Conservation (phyloP, 345 rosid genomes). For the Schrenkiella parvula region DNA sequence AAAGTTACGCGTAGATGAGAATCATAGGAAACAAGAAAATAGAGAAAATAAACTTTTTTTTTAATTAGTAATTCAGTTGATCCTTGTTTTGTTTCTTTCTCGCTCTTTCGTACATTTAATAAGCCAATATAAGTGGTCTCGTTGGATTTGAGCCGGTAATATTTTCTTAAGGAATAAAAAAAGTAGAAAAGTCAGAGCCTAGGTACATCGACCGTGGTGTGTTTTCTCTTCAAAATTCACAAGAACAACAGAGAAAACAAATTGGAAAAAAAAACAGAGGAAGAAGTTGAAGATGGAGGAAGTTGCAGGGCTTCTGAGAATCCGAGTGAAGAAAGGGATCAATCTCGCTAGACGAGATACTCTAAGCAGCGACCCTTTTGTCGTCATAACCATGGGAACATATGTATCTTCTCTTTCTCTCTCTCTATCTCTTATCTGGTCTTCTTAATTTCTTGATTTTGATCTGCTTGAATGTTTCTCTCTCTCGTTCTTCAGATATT, state of each 20-base stretch:
- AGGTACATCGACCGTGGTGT: not conserved
- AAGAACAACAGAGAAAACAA: not conserved
- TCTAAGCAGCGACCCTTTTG: slow-evolving; percentile 51
- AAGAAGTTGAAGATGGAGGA: slow-evolving; percentile 40
- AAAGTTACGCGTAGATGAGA: slow-evolving; percentile 7
- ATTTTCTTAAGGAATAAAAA: not conserved
- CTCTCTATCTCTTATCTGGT: not conserved
- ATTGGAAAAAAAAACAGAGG: not conserved
- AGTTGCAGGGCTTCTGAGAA: slow-evolving; percentile 37
- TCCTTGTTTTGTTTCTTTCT: not conserved
- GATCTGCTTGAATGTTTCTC: not conserved
- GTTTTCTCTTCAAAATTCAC: not conserved
- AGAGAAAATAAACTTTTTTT: not conserved
- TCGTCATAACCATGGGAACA: slow-evolving; percentile 38
- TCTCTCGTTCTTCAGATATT: slow-evolving; percentile 2
- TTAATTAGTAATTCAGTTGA: not conserved
- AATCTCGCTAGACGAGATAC: slow-evolving; percentile 46
- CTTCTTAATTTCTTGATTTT: not conserved
- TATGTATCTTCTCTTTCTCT: slow-evolving; percentile 37
- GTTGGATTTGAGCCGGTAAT: slow-evolving; percentile 24
- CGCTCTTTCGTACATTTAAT: slow-evolving; percentile 15
- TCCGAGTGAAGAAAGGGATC: slow-evolving; percentile 43
- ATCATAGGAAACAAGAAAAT: not conserved
- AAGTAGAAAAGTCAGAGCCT: not conserved
- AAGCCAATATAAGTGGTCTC: not conserved